These are phyloP conservation scores for Paxillus ammoniavirescens DNA, from an alignment of 768 basidiomycete genomes.

Conservation along the genomic window DNA sequence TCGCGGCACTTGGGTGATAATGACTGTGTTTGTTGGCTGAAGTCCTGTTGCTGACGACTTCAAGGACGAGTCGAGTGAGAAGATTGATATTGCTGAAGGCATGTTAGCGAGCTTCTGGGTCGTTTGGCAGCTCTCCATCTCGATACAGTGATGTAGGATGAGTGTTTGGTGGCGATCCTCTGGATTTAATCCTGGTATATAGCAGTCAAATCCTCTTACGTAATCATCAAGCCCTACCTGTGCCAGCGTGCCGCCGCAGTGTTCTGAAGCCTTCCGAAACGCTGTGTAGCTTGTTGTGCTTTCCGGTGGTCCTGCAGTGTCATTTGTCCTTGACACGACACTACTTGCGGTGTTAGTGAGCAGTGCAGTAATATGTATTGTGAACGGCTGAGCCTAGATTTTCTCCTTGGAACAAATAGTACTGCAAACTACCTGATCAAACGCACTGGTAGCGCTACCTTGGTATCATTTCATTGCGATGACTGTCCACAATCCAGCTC, in stretches of 20 bases:
- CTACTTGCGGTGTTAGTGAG: slow-evolving; percentile 10
- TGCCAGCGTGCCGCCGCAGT: not conserved
- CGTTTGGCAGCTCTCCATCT: not conserved
- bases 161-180: slow-evolving; percentile 5
- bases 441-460: too few relatives aligned
- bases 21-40: slow-evolving; percentile 73
- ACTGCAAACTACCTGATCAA: not conserved
- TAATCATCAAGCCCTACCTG: slow-evolving; percentile 10
- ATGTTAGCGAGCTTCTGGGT: slow-evolving; percentile 6
- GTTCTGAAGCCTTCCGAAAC: not conserved
- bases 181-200: not conserved
- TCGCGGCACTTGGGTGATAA: slow-evolving; percentile 74
- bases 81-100: slow-evolving; percentile 29
- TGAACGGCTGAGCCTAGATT: not conserved
- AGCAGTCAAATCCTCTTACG: slow-evolving; percentile 8
- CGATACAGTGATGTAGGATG: slow-evolving; percentile 2
- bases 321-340: not conserved
- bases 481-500: too few relatives aligned
- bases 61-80: slow-evolving; percentile 11
- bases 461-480: slow-evolving; percentile 9
- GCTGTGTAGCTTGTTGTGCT: slow-evolving; percentile 18
- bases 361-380: not conserved
- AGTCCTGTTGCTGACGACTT: not conserved
- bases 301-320: slow-evolving; percentile 12
- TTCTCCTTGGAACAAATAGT: slow-evolving; percentile 18